phyloP scores from a whole-genome alignment of 345 rosid genomes.

The Populus deltoides region DNA sequence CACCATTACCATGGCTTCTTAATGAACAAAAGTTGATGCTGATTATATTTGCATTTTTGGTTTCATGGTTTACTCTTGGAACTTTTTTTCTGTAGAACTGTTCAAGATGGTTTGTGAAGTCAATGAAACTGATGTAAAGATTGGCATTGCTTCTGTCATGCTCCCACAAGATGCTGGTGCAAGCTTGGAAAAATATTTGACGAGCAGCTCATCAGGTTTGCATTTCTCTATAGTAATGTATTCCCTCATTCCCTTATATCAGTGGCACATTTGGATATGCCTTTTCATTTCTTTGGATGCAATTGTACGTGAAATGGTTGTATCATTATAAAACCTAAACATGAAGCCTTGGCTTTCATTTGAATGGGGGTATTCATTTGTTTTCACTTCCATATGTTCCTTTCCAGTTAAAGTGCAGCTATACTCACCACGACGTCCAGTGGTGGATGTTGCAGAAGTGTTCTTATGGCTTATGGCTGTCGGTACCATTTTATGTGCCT shows the following conservation, averaged over 20 bases:
- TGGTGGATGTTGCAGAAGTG: slow-evolving; percentile 94
- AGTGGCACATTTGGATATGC: background rate
- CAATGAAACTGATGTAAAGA: slow-evolving; percentile 61
- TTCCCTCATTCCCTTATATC: slow-evolving; percentile 1
- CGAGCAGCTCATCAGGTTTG: slow-evolving; percentile 41
- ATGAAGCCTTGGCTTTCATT: slow-evolving; percentile 3
- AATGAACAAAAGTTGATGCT: background rate
- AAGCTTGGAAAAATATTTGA: slow-evolving; percentile 41
- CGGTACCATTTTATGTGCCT: slow-evolving; percentile 83
- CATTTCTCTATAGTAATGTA: slow-evolving; percentile 3
- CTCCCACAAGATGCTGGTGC: slow-evolving; percentile 93
- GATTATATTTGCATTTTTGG: background rate
- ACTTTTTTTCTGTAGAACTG: slow-evolving; percentile 54
- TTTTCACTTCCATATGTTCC: slow-evolving; percentile 1
- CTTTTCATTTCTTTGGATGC: slow-evolving; percentile 13
- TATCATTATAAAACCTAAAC: background rate
- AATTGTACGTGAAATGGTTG: background rate
- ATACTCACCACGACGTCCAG: slow-evolving; percentile 86
- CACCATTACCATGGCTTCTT: background rate
- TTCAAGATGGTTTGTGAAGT: slow-evolving; percentile 94
- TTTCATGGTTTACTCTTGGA: slow-evolving; percentile 13
- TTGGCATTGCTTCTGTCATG: slow-evolving; percentile 82
- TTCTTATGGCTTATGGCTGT: slow-evolving; percentile 99
- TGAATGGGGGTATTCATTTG: slow-evolving; percentile 13
- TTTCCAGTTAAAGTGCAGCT: slow-evolving; percentile 74